These are phyloP conservation scores for Phylloporus sp. DNA, from an alignment of 1,284 basidiomycete genomes.

Conservation along the genomic window DNA sequence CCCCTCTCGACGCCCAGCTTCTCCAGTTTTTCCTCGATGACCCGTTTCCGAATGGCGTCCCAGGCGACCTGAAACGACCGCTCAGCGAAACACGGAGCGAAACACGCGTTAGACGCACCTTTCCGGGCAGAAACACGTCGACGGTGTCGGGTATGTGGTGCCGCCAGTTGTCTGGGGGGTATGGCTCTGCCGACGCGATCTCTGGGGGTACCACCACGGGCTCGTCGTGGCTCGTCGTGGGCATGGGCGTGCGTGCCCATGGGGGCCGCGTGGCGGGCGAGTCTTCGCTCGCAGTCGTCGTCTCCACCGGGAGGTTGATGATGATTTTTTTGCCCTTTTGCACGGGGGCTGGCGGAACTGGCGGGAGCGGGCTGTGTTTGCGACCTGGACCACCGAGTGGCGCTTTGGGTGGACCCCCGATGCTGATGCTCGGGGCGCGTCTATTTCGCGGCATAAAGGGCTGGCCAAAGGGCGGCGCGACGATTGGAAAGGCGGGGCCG, in stretches of 20 bases:
- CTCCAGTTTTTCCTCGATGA: slow-evolving; percentile 81
- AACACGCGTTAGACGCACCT: slow-evolving; percentile 52
- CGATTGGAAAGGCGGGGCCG: slow-evolving; percentile 64
- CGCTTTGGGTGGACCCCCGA: slow-evolving; percentile 83
- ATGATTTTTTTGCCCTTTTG: slow-evolving; percentile 70
- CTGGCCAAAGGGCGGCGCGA: slow-evolving; percentile 53
- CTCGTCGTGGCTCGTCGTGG: slow-evolving; percentile 50
- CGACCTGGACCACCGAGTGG: slow-evolving; percentile 77
- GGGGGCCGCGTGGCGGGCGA: slow-evolving; percentile 52
- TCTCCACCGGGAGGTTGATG: slow-evolving; percentile 78
- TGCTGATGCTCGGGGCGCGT: slow-evolving; percentile 70
- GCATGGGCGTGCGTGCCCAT: slow-evolving; percentile 72
- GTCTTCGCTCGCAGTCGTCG: slow-evolving; percentile 52
- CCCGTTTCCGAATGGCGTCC: slow-evolving; percentile 71
- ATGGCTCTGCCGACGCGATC: slow-evolving; percentile 58
- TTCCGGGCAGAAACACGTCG: slow-evolving; percentile 84
- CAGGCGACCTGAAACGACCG: slow-evolving; percentile 62
- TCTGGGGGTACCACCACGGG: slow-evolving; percentile 54
- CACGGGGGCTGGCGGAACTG: slow-evolving; percentile 35
- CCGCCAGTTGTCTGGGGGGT: slow-evolving; percentile 69
- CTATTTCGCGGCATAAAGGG: slow-evolving; percentile 64
- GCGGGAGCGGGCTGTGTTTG: slow-evolving; percentile 72
- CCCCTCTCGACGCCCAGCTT: slow-evolving; percentile 78
- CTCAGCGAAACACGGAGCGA: slow-evolving; percentile 15
- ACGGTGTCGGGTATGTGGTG: slow-evolving; percentile 65